Evolutionary conservation across 2,329 filamentous ascomycete species (phyloP).

Genomic region (Stemphylium beticola): DNA sequence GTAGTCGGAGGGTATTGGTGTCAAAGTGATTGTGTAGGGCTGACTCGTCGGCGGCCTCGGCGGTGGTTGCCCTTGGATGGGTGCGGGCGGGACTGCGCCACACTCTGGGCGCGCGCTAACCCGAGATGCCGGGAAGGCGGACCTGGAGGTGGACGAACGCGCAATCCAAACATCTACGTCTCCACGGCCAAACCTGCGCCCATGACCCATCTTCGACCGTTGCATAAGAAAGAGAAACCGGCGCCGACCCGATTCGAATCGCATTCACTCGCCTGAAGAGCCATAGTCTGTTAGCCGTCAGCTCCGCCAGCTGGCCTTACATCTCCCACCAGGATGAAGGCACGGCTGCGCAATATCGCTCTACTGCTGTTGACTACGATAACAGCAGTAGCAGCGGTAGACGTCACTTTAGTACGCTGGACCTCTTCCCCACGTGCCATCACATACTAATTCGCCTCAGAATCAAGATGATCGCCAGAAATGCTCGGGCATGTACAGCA

Average conservation of each 20-base stretch:
- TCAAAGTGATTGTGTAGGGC: conserved; percentile 10
- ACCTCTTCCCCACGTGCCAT: not conserved
- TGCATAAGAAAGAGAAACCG: not conserved
- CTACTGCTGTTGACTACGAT: conserved; percentile 44
- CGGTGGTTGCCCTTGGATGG: conserved; percentile 5
- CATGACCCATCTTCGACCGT: not conserved
- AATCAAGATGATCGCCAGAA: conserved; percentile 80
- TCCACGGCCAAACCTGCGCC: conserved; percentile 15
- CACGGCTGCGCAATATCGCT: conserved; percentile 39
- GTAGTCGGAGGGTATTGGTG: conserved; percentile 11
- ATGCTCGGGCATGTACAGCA: conserved; percentile 95
- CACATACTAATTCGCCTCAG: conserved; percentile 52
- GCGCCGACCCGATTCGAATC: conserved; percentile 1
- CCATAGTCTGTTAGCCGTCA: conserved; percentile 10
- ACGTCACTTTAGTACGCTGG: conserved; percentile 35
- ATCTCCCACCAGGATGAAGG: conserved; percentile 41
- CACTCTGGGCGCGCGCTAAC: conserved; percentile 18
- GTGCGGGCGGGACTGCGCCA: conserved; percentile 20
- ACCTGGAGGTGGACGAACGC: conserved; percentile 25
- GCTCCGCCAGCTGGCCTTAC: conserved; percentile 41
- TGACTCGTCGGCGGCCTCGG: conserved; percentile 10
- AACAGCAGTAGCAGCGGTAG: conserved; percentile 44
- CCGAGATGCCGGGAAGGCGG: conserved; percentile 19
- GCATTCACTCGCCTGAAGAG: conserved; percentile 5
- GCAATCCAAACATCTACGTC: conserved; percentile 24